Evolutionary conservation across 441 rosid species (phyloP), one percentile per base, ranked within the genome.

Genomic region (Brassica hybrid): DNA sequence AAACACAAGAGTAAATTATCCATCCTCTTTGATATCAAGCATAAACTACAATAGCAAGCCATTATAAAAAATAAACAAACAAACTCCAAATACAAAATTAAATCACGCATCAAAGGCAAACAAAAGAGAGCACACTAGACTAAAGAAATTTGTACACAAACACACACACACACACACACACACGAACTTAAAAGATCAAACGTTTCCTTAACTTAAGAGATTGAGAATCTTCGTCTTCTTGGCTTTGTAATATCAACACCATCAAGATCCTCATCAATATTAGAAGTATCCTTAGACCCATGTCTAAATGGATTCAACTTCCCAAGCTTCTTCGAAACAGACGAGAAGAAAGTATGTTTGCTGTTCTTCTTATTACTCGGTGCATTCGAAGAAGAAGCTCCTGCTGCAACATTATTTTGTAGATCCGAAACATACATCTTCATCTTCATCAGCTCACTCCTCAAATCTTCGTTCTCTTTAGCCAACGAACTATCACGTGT

Each of bases 211-310:
- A 34, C n/a, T 11, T 72, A 91, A n/a, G 97, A 94, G 56, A 94
- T 74, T 0, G 97, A 92, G 86, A 94, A 94, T 84, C 98, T 88
- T 83, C 98, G 89, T 68, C 91, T 86, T 79, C 96, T 89, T 0
- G 97, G 98, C 86, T 92, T 94, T 73, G 91, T 86, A 38, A 85
- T 32, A 64, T 90, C 94, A 17, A 80, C 82, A 56, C 73, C 88
- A 16, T n/a, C 83, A 36, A 72, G 72, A 58, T 36, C 67, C 3
- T 89, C 96, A 52, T 84, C 96, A 2, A 94, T 73, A 38, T 90
- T 79, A 4, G 88, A 86, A 23, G 98, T 91, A 79, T 92, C 98
- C 77, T 91, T 92, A 13, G 98, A 86, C 0, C 95, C 97, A 21
- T 86, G 80, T 65, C 66, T 84, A 77, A 94, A 94, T 8, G 98